Base-by-base conservation (phyloP, 2,329 filamentous ascomycete species). In the Xylariomycetidae sp. region DNA sequence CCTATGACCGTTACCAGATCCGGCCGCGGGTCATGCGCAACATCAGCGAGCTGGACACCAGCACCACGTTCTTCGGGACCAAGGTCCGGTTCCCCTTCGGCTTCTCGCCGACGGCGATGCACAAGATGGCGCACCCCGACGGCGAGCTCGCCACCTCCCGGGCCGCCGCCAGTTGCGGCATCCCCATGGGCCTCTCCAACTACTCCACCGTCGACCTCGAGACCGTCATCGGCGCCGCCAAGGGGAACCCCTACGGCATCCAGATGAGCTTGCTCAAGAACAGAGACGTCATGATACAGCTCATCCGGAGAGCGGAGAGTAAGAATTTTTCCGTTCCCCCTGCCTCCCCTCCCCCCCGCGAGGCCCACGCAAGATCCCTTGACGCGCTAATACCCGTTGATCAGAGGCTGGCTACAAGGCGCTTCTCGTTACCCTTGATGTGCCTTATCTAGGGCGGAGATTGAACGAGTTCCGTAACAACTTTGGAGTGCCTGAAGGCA, bases 231-330 rank as follows among this genome's bases (percentile, higher is more conserved):
- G 49, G 54, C 0, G 54, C 68, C 23, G 50, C 53, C 1, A 53
- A 52, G 2, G 53, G 57, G 0, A 60, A 57, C 6, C 69, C 70
- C 0, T 68, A 72, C 40, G 63, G 62, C n/a, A 70, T 78, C 51
- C 74, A 79, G 48, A 56, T 77, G 42, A 72, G 67, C 45, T 59
- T 74, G 9, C 52, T 76, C 32, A 66, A 67, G 42, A 66, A 77
- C 48, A 59, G 69, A 5, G 43, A 49, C 1, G 54, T 64, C 3
- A 67, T 61, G 1, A 31, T 61, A 14, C 58, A 64, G 28, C 45
- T 72, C 25, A 37, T 71, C 8, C 48, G 58, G 27, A 49, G 66
- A 30, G 59, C 65, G 25, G 59, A 72, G 54, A 57, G 63, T 69
- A 36, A 23, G 57, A 23, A 14, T 11, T 18, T n/a, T n/a, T n/a